Percentiles rank a stretch among this genome's conserved stretches.
phyloP scores from a whole-genome alignment of 257 asterid genomes.

The Plantago major region DNA sequence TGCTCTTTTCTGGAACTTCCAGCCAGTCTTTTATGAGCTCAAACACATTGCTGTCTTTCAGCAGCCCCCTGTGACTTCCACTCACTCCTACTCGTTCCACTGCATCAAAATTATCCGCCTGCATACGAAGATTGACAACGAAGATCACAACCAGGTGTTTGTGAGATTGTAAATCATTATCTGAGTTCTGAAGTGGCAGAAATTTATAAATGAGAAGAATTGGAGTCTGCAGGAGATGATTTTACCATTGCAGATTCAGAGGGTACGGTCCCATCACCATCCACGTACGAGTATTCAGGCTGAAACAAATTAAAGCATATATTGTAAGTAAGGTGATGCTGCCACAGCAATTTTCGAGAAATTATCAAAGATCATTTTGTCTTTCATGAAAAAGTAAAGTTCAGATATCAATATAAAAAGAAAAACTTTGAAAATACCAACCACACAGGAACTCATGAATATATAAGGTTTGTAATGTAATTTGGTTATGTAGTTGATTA shows the following conservation, averaged over 20 bases:
- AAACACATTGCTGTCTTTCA: constrained; percentile 47
- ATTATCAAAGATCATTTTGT: neutral
- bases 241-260: constrained; percentile 78
- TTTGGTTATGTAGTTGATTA: constrained; percentile 26
- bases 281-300: constrained; percentile 72
- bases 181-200: neutral
- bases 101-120: constrained; percentile 75
- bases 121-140: constrained; percentile 5
- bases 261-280: constrained; percentile 97
- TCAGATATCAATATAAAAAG: too few relatives aligned
- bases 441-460: too few relatives aligned
- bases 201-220: neutral
- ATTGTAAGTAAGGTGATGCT: neutral
- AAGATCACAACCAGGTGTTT: neutral
- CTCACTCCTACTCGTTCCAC: constrained; percentile 69
- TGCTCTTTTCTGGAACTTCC: constrained; percentile 41
- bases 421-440: too few relatives aligned
- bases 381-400: too few relatives aligned
- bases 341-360: neutral
- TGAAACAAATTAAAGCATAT: constrained; percentile 28
- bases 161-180: neutral
- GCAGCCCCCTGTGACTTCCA: constrained; percentile 56
- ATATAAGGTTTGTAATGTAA: too few relatives aligned
- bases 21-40: constrained; percentile 57
- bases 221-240: neutral